Conservation (phyloP, 345 rosid species). For the Syzygium jambos region DNA sequence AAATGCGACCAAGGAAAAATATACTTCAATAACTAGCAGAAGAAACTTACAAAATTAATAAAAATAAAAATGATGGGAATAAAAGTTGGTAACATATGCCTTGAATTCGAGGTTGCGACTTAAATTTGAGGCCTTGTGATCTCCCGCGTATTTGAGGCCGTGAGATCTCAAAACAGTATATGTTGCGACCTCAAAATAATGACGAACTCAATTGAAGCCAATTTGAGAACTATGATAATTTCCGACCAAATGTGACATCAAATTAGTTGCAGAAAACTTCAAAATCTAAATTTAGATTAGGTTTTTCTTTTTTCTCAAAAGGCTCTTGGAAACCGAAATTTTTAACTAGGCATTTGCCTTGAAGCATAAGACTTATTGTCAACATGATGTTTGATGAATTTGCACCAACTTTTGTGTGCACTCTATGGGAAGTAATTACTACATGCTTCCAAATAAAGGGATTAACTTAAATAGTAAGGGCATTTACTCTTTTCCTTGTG, state of each 20-base stretch:
- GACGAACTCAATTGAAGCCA: not conserved
- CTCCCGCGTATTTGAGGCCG: not conserved
- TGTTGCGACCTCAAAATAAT: not conserved
- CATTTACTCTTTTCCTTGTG: not conserved
- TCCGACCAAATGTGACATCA: rapidly evolving
- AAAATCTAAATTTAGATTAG: not conserved
- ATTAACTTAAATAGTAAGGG: not conserved
- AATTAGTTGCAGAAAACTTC: not conserved
- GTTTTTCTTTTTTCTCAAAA: not conserved
- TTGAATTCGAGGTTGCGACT: too few relatives aligned
- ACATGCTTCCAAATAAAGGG: not conserved
- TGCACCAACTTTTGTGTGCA: not conserved
- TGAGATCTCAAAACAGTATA: not conserved
- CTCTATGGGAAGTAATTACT: rapidly evolving
- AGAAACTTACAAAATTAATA: too few relatives aligned
- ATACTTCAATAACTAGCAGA: too few relatives aligned
- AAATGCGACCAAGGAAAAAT: too few relatives aligned
- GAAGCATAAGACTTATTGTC: not conserved
- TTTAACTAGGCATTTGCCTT: not conserved
- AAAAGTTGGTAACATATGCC: too few relatives aligned
- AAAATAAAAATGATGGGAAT: too few relatives aligned
- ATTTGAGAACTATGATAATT: not conserved
- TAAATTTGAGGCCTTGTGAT: not conserved
- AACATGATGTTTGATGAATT: not conserved
- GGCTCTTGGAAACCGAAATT: not conserved